A percentile compares a stretch with the other conserved stretches of the same genome.
phyloP scores from a whole-genome alignment of 2,329 filamentous ascomycete species.

The Talaromyces sp. region DNA sequence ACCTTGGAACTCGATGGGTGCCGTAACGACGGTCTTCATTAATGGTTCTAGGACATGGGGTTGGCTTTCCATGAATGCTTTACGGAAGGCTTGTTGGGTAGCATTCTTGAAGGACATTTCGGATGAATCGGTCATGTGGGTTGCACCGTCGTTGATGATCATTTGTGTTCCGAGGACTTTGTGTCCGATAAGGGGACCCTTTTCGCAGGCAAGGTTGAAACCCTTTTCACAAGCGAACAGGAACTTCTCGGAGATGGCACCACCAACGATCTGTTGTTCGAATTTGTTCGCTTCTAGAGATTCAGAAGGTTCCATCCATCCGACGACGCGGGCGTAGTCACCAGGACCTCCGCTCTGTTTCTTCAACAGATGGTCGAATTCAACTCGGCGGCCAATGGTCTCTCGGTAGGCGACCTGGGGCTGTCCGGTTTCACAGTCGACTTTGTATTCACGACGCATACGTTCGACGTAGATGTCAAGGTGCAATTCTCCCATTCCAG shows the following conservation, averaged over 20 bases:
- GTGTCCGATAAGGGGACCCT: conserved; percentile 88
- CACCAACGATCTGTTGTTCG: conserved; percentile 80
- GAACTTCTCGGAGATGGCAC: conserved; percentile 92
- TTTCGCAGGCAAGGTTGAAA: conserved; percentile 74
- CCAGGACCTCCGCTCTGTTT: conserved; percentile 94
- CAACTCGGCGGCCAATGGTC: conserved; percentile 72
- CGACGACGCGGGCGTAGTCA: conserved; percentile 88
- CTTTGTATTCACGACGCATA: conserved; percentile 92
- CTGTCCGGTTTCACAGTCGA: conserved; percentile 91
- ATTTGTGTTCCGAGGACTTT: conserved; percentile 83
- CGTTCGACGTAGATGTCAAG: conserved; percentile 97
- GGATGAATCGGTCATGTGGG: conserved; percentile 94
- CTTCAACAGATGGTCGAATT: conserved; percentile 90
- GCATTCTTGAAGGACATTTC: conserved; percentile 94
- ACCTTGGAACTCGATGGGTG: conserved; percentile 95
- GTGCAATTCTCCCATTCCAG: conserved; percentile 96
- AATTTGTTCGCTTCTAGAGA: conserved; percentile 71
- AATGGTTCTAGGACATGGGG: conserved; percentile 88
- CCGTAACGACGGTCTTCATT: conserved; percentile 97
- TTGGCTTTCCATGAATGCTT: conserved; percentile 75
- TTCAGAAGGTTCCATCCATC: conserved; percentile 82
- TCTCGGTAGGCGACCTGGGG: conserved; percentile 97
- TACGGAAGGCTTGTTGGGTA: conserved; percentile 93
- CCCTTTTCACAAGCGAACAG: conserved; percentile 92
- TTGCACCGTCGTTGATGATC: conserved; percentile 93